These are phyloP conservation scores for Lavandula angustifolia DNA, from an alignment of 257 asterid species.

Conservation along the genomic window DNA sequence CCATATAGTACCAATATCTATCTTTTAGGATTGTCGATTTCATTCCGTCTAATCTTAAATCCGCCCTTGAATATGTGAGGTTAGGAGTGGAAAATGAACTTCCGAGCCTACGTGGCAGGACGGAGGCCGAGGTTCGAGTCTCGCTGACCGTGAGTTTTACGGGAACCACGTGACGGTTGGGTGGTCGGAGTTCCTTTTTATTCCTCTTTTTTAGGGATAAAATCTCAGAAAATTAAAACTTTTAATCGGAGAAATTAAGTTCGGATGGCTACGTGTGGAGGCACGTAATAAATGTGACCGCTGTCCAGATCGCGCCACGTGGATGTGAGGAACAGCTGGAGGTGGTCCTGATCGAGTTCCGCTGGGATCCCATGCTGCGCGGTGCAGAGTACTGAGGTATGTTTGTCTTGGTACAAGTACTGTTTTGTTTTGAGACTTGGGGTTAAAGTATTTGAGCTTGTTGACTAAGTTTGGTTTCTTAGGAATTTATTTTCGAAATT, in stretches of 20 bases:
- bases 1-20: too few species aligned
- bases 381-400: too few species aligned
- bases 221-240: neutral
- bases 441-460: too few species aligned
- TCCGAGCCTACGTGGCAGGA: slow-evolving; percentile 58
- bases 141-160: slow-evolving; percentile 35
- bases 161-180: slow-evolving; percentile 58
- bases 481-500: too few species aligned
- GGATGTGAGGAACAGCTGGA: slow-evolving; percentile 31
- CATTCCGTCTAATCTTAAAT: too few species aligned
- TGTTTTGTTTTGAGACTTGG: too few species aligned
- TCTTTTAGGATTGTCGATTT: too few species aligned
- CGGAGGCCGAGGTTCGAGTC: slow-evolving; percentile 36
- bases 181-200: slow-evolving; percentile 27
- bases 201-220: neutral
- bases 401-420: too few species aligned
- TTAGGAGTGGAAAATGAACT: slow-evolving; percentile 53
- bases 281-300: slow-evolving; percentile 40
- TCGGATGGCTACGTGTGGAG: slow-evolving; percentile 35
- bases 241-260: slow-evolving; percentile 25
- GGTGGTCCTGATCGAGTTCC: slow-evolving; percentile 32
- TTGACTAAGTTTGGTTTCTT: too few species aligned
- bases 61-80: slow-evolving; percentile 19
- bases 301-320: slow-evolving; percentile 39
- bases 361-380: neutral